Evolutionary conservation across 352 stramenopile species (phyloP), one percentile per base, ranked within the genome.

Genomic region (Globisporangium middletonii): DNA sequence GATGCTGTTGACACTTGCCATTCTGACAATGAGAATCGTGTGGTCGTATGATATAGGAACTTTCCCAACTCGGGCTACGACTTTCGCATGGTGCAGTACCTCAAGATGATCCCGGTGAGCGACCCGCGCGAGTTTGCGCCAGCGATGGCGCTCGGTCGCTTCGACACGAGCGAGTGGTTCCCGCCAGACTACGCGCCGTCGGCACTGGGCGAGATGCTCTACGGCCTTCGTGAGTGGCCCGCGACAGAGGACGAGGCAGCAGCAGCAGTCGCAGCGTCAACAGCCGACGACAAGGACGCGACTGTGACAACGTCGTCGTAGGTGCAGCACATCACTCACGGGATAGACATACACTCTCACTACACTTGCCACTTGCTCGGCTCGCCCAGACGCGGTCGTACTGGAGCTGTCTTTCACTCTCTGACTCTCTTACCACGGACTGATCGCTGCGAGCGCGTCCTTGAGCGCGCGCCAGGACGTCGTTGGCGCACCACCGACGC

Each of bases 371-470:
- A 7, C 50, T 48, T 42, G 30, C 11, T 47, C 53, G 23, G 23
- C 23, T 23, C 30, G 8, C 4, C 30, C 30, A 35, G 30, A 8
- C 30, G 4, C 30, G 30, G 4, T 38, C 33, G 33, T 12, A 38
- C 33, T 35, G 30, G 30, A 35, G 30, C 30, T 9, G 23, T 23
- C 23, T 23, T 23, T 23, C 23, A 23, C 23, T 23, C 23, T 23
- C 23, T 23, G 23, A 23, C 23, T 23, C 12, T 9, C 33, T 38
- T 71, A 92, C 83, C 83, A 93, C 30, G 83, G 83, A 59, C 80
- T 93, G 47, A 93, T 89, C 13, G 71, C 74, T 46, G 77, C 70
- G 19, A 93, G 66, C 5, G 56, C 68, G 4, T 84, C 79, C 54
- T 82, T 87, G 4, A 78, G 53, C 7, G 70, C 46, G 54, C 73